Conservation (phyloP, 768 basidiomycete species). For the Russula brevipes region DNA sequence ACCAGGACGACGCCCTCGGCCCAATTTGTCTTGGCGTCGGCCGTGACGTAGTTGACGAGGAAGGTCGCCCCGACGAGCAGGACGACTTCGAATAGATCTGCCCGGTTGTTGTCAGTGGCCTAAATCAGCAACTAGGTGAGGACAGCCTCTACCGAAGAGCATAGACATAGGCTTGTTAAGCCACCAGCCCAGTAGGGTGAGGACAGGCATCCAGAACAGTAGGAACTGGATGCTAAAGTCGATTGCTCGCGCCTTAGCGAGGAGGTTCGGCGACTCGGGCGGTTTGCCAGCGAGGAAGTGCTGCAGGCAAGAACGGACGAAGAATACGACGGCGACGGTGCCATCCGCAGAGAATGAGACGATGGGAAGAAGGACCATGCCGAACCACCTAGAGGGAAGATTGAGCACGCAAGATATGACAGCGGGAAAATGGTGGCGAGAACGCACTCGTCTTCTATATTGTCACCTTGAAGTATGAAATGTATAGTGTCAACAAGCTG, state of each 20-base stretch:
- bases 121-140: conserved; percentile 11
- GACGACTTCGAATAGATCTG: conserved; percentile 67
- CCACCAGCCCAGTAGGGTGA: conserved; percentile 69
- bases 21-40: conserved; percentile 77
- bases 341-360: conserved; percentile 73
- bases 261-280: conserved; percentile 43
- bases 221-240: conserved; percentile 75
- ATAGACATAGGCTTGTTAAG: conserved; percentile 52
- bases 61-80: conserved; percentile 62
- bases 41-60: conserved; percentile 75
- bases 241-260: conserved; percentile 65
- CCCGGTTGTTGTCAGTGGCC: neutral
- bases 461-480: conserved; percentile 39
- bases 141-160: conserved; percentile 50
- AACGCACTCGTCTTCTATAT: conserved; percentile 50
- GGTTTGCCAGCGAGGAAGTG: conserved; percentile 35
- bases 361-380: conserved; percentile 63
- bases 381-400: conserved; percentile 53
- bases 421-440: neutral
- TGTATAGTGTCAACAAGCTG: conserved; percentile 65
- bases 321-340: conserved; percentile 53
- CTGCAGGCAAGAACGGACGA: conserved; percentile 41
- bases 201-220: conserved; percentile 73
- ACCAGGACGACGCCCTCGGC: conserved; percentile 65
- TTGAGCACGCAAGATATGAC: neutral